Base-by-base conservation (phyloP, 768 basidiomycete species). In the Xanthoconium stramineum region DNA sequence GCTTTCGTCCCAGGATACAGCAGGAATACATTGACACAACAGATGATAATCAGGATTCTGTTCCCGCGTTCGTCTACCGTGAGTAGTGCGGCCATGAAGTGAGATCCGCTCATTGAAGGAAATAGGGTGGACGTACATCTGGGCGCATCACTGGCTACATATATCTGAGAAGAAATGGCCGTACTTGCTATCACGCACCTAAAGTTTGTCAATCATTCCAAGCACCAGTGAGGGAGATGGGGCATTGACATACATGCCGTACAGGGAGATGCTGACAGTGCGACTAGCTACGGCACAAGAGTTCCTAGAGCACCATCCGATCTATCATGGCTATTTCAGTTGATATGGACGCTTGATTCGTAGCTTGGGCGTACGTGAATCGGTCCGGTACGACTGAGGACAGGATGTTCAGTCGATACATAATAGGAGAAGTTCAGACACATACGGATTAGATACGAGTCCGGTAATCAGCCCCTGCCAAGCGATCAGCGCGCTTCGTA, bases 301-400 rank as follows among this genome's bases (percentile, higher is more conserved):
- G 53, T 84, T 84, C 24, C 81, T 78, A 14, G 83, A 83, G 59
- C 79, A 80, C 83, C 81, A 84, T n/a, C 69, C 81, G 7, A 83
- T 79, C 70, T 74, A 28, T 50, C 7, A 44, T 12, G 3, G 14
- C 24, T 37, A n/a, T 13, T 1, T 39, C 15, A 52, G 29, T 8
- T 36, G 12, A 35, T n/a, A n/a, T n/a, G n/a, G n/a, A n/a, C n/a
- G n/a, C n/a, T n/a, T n/a, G n/a, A n/a, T n/a, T n/a, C n/a, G n/a
- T n/a, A n/a, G 32, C 9, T 37, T n/a, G 5, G 5, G 19, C 49
- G 10, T 60, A 69, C 72, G 68, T 82, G 79, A 37, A 82, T 80
- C 4, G 80, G 76, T 57, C 80, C 80, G 17, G 76, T 77, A 57
- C 78, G 77, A 37, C 74, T 75, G 30, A 20, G 55, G 24, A n/a